Percentiles rank a stretch among this genome's conserved stretches.
phyloP scores from a whole-genome alignment of 306 rosid genomes.

The Vigna hirtella region DNA sequence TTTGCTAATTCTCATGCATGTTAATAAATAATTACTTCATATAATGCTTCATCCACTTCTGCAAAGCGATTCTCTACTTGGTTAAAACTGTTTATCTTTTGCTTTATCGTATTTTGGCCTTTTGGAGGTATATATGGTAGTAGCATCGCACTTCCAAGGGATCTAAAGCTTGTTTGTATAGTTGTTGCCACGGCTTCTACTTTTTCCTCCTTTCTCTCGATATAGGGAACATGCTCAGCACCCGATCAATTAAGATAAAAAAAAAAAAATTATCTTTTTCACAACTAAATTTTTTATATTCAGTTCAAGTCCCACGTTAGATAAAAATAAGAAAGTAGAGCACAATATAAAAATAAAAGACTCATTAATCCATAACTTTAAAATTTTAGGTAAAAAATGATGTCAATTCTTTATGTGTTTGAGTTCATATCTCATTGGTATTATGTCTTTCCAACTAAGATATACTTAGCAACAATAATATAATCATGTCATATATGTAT shows the following conservation, averaged over 20 bases:
- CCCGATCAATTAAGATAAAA: slow-evolving; percentile 6
- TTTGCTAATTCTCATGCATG: slow-evolving; percentile 35
- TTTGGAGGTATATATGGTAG: not conserved
- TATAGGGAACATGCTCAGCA: not conserved
- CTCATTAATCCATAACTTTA: no score
- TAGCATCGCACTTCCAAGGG: not conserved
- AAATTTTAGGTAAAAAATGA: no score
- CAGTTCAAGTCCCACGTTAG: no score
- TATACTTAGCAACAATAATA: no score
- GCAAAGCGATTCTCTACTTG: slow-evolving; percentile 39
- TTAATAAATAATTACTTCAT: slow-evolving; percentile 2
- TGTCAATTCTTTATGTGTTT: no score
- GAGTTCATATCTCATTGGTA: no score
- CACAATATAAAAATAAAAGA: no score
- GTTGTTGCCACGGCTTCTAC: slow-evolving; percentile 17
- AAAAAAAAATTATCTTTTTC: no score
- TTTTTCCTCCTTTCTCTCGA: slow-evolving; percentile 22
- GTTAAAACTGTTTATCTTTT: not conserved
- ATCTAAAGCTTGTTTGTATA: slow-evolving; percentile 2
- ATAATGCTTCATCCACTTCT: slow-evolving; percentile 7
- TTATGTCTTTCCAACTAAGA: no score
- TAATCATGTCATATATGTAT: no score
- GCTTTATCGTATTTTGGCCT: not conserved
- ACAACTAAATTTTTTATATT: no score
- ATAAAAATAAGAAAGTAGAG: no score